These are phyloP conservation scores for Lavandula angustifolia DNA, from an alignment of 257 asterid species.

Conservation along the genomic window DNA sequence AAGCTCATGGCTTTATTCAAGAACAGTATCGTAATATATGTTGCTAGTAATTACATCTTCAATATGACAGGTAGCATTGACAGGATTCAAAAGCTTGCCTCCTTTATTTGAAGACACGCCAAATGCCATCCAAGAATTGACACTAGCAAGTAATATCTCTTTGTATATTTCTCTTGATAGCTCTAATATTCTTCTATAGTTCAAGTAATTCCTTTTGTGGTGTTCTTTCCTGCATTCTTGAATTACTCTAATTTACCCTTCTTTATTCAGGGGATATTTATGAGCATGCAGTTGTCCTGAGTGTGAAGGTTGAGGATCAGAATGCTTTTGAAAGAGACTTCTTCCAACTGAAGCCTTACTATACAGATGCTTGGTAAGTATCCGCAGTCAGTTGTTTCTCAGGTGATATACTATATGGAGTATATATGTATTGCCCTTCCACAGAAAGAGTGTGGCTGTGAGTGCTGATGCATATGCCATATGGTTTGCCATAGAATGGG, in stretches of 20 bases:
- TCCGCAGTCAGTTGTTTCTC: constrained; percentile 9
- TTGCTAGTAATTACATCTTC: neutral
- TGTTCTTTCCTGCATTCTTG: neutral
- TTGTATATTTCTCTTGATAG: constrained; percentile 9
- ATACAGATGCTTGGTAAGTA: constrained; percentile 86
- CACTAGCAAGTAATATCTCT: constrained; percentile 54
- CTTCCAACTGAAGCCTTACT: constrained; percentile 91
- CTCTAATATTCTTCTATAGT: neutral
- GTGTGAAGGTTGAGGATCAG: constrained; percentile 88
- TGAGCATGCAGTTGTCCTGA: constrained; percentile 87
- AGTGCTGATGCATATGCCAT: neutral
- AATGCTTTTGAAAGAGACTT: constrained; percentile 95
- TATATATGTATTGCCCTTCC: neutral
- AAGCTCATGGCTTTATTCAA: neutral
- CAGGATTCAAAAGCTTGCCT: constrained; percentile 59
- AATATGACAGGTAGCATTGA: constrained; percentile 48
- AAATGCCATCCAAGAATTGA: constrained; percentile 51
- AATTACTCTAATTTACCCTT: constrained; percentile 25
- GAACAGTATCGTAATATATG: neutral
- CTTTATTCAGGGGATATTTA: constrained; percentile 75
- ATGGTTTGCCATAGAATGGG: too few species aligned
- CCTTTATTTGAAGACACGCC: constrained; percentile 60
- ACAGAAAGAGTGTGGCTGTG: neutral
- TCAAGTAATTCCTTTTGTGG: neutral
- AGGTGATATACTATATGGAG: neutral